phyloP scores from a whole-genome alignment of 495 filamentous ascomycete genomes.

The Aspergillus incahuasiensis region DNA sequence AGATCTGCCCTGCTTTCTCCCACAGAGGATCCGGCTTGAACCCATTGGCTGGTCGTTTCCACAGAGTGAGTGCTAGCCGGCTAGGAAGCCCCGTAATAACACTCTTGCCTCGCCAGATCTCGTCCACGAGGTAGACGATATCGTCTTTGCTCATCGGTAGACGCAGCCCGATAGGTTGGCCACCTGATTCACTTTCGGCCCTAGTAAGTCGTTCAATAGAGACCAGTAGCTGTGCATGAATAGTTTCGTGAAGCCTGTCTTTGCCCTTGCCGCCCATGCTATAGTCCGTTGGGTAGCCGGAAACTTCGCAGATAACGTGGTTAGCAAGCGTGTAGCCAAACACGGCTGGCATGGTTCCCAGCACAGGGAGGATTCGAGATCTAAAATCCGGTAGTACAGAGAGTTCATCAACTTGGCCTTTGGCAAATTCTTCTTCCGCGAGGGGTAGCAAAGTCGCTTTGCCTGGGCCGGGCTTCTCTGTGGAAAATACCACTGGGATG shows the following conservation, averaged over 20 bases:
- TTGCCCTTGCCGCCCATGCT: slow-evolving; percentile 66
- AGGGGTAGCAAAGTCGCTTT: slow-evolving; percentile 87
- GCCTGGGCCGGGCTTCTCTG: slow-evolving; percentile 83
- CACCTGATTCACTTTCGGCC: slow-evolving; percentile 38
- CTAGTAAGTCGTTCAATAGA: slow-evolving; percentile 68
- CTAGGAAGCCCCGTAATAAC: slow-evolving; percentile 75
- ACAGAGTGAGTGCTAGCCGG: slow-evolving; percentile 69
- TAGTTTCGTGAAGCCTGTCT: slow-evolving; percentile 85
- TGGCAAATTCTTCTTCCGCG: slow-evolving; percentile 79
- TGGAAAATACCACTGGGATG: slow-evolving; percentile 89
- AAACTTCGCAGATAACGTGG: slow-evolving; percentile 80
- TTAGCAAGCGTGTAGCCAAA: slow-evolving; percentile 91
- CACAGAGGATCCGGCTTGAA: slow-evolving; percentile 35
- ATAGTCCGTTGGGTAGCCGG: slow-evolving; percentile 84
- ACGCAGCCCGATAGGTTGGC: slow-evolving; percentile 65
- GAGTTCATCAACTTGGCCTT: slow-evolving; percentile 83
- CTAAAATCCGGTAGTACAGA: slow-evolving; percentile 88
- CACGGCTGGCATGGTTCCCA: slow-evolving; percentile 95
- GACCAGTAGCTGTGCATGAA: slow-evolving; percentile 66
- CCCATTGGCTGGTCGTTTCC: slow-evolving; percentile 59
- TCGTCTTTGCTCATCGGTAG: slow-evolving; percentile 74
- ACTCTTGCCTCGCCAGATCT: slow-evolving; percentile 81
- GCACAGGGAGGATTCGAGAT: slow-evolving; percentile 85
- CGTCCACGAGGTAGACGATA: slow-evolving; percentile 81
- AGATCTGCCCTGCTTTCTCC: slow-evolving; percentile 63